phyloP scores from a whole-genome alignment of 2,329 filamentous ascomycete species.

The Fusarium duplospermum region DNA sequence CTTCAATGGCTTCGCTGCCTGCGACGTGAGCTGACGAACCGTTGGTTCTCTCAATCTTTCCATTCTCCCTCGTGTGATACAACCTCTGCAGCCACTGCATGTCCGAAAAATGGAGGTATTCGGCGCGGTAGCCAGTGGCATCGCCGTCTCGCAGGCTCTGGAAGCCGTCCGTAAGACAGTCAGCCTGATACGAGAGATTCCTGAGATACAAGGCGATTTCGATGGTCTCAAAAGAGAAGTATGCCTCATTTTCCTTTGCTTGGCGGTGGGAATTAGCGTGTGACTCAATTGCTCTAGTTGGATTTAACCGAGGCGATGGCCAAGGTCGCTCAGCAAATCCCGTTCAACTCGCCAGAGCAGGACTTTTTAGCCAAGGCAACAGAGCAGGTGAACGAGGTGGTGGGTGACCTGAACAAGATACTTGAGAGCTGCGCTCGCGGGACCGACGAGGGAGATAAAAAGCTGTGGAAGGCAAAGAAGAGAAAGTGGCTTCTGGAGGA shows the following conservation, averaged over 20 bases:
- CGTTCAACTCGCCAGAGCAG: neutral
- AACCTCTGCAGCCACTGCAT: neutral
- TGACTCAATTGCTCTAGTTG: neutral
- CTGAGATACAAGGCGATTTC: constrained; percentile 22
- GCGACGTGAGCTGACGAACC: neutral
- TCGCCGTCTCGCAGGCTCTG: constrained; percentile 17
- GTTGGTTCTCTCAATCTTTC: neutral
- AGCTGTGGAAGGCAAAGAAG: neutral
- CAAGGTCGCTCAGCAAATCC: neutral
- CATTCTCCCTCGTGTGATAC: neutral
- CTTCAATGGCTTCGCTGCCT: neutral
- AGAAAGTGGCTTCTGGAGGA: constrained; percentile 17
- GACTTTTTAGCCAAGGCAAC: neutral
- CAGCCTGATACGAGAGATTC: constrained; percentile 9
- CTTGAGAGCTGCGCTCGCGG: neutral
- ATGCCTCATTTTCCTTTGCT: neutral
- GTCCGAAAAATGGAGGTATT: constrained; percentile 22
- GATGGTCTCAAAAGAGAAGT: constrained; percentile 19
- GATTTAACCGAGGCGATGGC: constrained; percentile 4
- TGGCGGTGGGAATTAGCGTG: no score
- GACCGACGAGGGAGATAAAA: neutral
- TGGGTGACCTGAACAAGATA: constrained; percentile 1
- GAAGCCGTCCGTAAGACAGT: constrained; percentile 15
- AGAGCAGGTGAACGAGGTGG: neutral
- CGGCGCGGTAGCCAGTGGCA: constrained; percentile 21